Conservation (phyloP, 345 rosid genomes). For the Melaleuca alternifolia region DNA sequence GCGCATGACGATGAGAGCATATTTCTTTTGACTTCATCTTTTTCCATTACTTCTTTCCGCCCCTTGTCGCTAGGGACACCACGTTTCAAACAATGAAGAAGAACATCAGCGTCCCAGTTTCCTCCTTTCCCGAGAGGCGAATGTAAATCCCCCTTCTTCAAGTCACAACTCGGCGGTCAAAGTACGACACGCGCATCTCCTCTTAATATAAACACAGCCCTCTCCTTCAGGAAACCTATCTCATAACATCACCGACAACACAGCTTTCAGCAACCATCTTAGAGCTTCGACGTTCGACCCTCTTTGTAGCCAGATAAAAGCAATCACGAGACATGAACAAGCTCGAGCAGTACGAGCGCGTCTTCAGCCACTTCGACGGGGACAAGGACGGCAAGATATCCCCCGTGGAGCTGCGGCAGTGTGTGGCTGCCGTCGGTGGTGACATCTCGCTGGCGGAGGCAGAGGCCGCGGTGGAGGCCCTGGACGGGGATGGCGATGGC, state of each 20-base stretch:
- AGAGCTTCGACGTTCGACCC: not conserved
- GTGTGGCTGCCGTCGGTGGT: constrained; percentile 24
- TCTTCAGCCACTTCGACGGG: constrained; percentile 35
- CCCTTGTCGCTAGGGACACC: too few species aligned
- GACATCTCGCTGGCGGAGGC: constrained; percentile 23
- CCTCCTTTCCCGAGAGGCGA: not conserved
- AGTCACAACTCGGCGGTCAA: not conserved
- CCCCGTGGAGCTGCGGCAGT: constrained; percentile 25
- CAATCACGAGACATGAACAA: not conserved
- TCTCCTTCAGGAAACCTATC: not conserved
- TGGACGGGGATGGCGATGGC: constrained; percentile 29
- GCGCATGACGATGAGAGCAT: not conserved
- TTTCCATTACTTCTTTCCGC: not conserved
- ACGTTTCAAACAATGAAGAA: not conserved
- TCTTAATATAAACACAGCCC: not conserved
- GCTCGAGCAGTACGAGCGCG: constrained; percentile 17
- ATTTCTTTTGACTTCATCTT: not conserved
- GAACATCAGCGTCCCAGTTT: accelerated
- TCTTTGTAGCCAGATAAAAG: not conserved
- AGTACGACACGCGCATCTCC: constrained; percentile 5
- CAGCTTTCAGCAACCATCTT: not conserved
- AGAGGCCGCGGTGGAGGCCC: constrained; percentile 3
- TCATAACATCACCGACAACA: not conserved
- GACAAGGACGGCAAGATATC: constrained; percentile 42
- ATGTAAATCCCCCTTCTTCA: not conserved